phyloP scores from a whole-genome alignment of 257 asterid genomes.

The Solanum medicagineum region DNA sequence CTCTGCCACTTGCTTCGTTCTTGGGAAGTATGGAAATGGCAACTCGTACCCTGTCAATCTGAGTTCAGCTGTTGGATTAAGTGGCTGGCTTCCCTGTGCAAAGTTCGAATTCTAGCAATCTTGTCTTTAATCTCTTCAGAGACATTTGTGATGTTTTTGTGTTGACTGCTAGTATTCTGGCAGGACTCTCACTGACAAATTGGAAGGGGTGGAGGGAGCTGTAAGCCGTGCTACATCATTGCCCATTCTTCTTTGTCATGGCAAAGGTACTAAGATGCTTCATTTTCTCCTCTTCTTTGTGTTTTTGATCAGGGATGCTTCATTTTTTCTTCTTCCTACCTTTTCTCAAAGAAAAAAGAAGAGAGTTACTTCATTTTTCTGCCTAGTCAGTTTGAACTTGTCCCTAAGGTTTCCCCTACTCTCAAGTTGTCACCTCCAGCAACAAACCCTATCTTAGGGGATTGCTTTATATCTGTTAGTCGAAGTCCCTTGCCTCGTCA shows the following conservation, averaged over 20 bases:
- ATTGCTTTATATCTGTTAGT: not conserved
- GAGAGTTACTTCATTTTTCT: not conserved
- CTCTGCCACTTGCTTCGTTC: slow-evolving; percentile 61
- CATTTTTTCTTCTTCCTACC: not conserved
- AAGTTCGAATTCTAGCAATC: slow-evolving; percentile 32
- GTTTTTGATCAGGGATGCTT: not conserved
- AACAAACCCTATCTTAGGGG: not conserved
- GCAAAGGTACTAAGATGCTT: slow-evolving; percentile 37
- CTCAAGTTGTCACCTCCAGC: not conserved
- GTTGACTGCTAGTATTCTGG: not conserved
- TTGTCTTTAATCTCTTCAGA: not conserved
- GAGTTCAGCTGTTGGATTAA: slow-evolving; percentile 72
- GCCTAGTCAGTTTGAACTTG: not conserved
- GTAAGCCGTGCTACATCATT: slow-evolving; percentile 61
- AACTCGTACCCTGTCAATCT: slow-evolving; percentile 46
- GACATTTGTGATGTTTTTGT: not conserved
- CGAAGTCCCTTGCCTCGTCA: not conserved
- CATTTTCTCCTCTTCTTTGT: not conserved
- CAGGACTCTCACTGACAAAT: slow-evolving; percentile 44
- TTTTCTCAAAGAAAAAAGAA: not conserved
- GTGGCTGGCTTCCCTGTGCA: slow-evolving; percentile 96
- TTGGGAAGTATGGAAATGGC: slow-evolving; percentile 59
- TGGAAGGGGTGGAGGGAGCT: slow-evolving; percentile 47
- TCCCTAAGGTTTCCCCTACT: not conserved
- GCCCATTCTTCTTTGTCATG: slow-evolving; percentile 80